phyloP scores from a whole-genome alignment of 768 basidiomycete genomes.

The Cyclocybe cylindracea region DNA sequence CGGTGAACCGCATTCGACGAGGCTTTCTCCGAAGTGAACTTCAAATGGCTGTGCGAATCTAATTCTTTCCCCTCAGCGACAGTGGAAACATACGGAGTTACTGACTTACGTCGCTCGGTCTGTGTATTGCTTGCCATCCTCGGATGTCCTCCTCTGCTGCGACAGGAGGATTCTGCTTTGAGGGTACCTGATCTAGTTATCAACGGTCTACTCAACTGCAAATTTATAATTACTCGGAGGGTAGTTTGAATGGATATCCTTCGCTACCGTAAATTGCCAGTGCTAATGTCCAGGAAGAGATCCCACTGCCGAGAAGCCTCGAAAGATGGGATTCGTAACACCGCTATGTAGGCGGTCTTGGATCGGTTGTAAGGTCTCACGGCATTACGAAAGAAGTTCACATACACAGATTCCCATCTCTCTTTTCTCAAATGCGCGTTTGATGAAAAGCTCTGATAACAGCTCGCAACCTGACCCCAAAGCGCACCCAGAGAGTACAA shows the following conservation, averaged over 20 bases:
- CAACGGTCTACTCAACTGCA: constrained; percentile 40
- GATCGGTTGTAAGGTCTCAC: constrained; percentile 25
- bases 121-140: constrained; percentile 53
- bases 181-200: constrained; percentile 60
- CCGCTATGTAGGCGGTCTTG: constrained; percentile 93
- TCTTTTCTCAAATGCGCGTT: constrained; percentile 83
- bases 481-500: constrained; percentile 93
- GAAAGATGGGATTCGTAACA: constrained; percentile 96
- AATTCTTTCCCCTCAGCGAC: too few relatives aligned
- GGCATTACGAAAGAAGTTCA: constrained; percentile 11
- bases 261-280: constrained; percentile 83
- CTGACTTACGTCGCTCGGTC: constrained; percentile 84
- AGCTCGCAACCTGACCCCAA: constrained; percentile 85
- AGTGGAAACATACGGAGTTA: too few relatives aligned
- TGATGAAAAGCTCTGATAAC: constrained; percentile 84
- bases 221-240: constrained; percentile 46
- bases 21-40: constrained; percentile 88
- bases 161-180: constrained; percentile 61
- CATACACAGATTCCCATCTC: constrained; percentile 92
- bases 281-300: constrained; percentile 87
- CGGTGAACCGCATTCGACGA: constrained; percentile 89
- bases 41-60: constrained; percentile 88
- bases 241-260: constrained; percentile 70
- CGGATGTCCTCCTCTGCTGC: constrained; percentile 71
- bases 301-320: constrained; percentile 90